A percentile compares a stretch with the other conserved stretches of the same genome.
These are phyloP conservation scores for Polychaeton citri DNA, from an alignment of 2,329 filamentous ascomycete genomes.

Conservation along the genomic window DNA sequence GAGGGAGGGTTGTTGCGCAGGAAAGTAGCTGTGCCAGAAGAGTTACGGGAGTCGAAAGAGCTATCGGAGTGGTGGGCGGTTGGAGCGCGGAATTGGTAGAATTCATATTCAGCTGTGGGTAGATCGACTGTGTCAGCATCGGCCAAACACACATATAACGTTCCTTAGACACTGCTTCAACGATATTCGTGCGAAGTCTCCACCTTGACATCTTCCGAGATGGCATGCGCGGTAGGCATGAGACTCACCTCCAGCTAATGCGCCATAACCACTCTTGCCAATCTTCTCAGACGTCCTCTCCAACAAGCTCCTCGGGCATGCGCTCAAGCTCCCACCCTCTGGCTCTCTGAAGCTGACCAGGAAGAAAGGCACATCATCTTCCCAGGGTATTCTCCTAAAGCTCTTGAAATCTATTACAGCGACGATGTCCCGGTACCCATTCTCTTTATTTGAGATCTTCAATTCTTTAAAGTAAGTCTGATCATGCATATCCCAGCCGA, in stretches of 20 bases:
- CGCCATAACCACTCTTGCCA: conserved; percentile 55
- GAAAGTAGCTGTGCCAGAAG: conserved; percentile 59
- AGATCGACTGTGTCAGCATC: conserved; percentile 8
- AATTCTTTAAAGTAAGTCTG: conserved; percentile 77
- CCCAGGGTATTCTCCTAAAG: conserved; percentile 82
- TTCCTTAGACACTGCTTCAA: too few relatives aligned
- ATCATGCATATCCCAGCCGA: conserved; percentile 97
- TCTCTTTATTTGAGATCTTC: conserved; percentile 76
- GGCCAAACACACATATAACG: too few relatives aligned
- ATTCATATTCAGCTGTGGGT: conserved; percentile 73
- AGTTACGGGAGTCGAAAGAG: conserved; percentile 37
- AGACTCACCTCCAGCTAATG: conserved; percentile 72
- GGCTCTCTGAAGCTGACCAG: conserved; percentile 74
- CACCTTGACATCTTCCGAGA: too few relatives aligned
- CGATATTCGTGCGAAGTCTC: too few relatives aligned
- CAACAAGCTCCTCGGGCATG: conserved; percentile 67
- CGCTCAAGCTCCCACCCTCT: conserved; percentile 56
- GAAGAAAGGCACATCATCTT: conserved; percentile 75
- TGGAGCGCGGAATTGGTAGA: conserved; percentile 73
- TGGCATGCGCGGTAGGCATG: too few relatives aligned
- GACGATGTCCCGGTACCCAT: conserved; percentile 76
- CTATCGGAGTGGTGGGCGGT: conserved; percentile 19
- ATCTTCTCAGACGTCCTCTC: conserved; percentile 56
- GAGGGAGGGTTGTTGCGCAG: conserved; percentile 59
- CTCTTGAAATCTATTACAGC: conserved; percentile 66